Evolutionary conservation across 129 eudicot species (phyloP), one percentile per base, ranked within the genome.

Genomic region (Erigeron canadensis): DNA sequence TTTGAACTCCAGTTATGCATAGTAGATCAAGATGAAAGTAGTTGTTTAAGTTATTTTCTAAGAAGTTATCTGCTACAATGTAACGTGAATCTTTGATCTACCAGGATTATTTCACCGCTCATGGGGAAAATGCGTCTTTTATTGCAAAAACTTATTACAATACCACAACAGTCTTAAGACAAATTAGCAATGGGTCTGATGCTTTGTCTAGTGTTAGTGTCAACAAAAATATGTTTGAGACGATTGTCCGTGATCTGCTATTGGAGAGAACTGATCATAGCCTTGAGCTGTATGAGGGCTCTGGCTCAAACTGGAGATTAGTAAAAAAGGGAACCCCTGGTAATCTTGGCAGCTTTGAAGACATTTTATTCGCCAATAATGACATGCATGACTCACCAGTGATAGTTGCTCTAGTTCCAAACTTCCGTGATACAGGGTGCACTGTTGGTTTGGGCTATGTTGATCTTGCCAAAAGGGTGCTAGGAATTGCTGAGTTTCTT

Each of bases 351-450:
- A 90, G 93, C 71, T 94, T 94, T 51, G 97, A 94, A 71, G 98
- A 94, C 45, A 77, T 94, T 75, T 71, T 94, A 71, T 94, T 89
- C 84, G 98, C 97, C 40, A 87, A 94, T 70, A 89, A 94, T 15
- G 98, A 94, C 55, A 94, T 89, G 98, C 98, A 94, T 62, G 96
- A 90, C 53, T 85, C 96, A 54, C 98, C 97, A 0, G 96, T 72
- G 48, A 87, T 85, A 18, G 87, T 86, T 44, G 95, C 98, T 39
- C 63, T 94, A 37, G 38, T 82, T 59, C 95, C 93, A 47, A 80
- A 61, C 37, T 84, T 85, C 17, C 81, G 84, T 58, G 93, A 87
- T 67, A 86, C 80, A 53, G 86, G 97, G 13, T 94, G 95, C 82
- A 87, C 81, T 18, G 50, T 93, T 84, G 96, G 96, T 10, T 65